Base-by-base conservation (phyloP, 768 basidiomycete species). In the Collybia sordida region DNA sequence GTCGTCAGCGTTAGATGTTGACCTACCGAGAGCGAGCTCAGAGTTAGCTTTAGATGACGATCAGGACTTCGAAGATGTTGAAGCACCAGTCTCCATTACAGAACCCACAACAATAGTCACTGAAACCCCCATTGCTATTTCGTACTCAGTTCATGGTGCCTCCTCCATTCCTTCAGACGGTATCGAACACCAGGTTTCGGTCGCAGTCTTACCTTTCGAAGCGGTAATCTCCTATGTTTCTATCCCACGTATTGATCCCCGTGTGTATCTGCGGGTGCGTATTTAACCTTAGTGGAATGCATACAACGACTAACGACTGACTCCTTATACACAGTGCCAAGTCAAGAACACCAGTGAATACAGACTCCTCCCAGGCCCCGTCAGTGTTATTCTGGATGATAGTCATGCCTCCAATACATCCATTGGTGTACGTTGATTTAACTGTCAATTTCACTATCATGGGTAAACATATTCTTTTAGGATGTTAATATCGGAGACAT, bases 321-420 rank as follows among this genome's bases (percentile, higher is more conserved):
- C 41, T 40, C 19, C 42, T 41, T 4, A 41, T 51, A 47, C 57
- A 8, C 42, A 79, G 74, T 78, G 73, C 50, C 62, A 69, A 51
- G 75, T 85, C 45, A 76, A 77, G 62, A 85, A 85, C 55, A 78
- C 72, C 38, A 82, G 79, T 59, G 78, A 80, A 45, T 81, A 81
- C 54, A 67, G 75, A 22, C 66, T 85, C 23, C 72, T 86, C 2
- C 68, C 79, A 6, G 84, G 83, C 0, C 66, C 72, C 0, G 76
- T 82, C 34, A 74, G 64, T 49, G 76, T 85, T 21, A 80, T 83
- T 57, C 58, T 83, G 49, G 77, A 85, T 55, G 80, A 81, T 49
- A 71, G 71, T 43, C 82, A 75, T 58, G 80, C 83, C 3, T 77
- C 82, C n/a, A 76, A 72, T 60, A 79, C 81, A 0, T 63, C 60